Percentiles rank a stretch among this genome's conserved stretches.
These are phyloP conservation scores for Pichia sp. DNA, from an alignment of 1,139 yeast species.

Conservation along the genomic window DNA sequence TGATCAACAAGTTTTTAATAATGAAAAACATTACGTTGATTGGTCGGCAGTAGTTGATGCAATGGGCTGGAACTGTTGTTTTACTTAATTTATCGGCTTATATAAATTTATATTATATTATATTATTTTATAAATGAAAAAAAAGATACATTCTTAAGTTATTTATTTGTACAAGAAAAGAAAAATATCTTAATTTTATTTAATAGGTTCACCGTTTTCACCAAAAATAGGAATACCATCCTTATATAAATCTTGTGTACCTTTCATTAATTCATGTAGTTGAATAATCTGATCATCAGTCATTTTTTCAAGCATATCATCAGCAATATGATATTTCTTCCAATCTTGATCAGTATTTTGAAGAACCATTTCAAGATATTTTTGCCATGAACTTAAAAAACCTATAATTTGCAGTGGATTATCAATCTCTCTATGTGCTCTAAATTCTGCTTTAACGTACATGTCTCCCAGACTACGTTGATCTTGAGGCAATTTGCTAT, in stretches of 20 bases:
- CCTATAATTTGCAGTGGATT: conserved; percentile 94
- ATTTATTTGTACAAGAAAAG: too few relatives aligned
- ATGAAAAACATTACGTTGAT: conserved; percentile 19
- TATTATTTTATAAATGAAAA: too few relatives aligned
- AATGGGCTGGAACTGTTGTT: conserved; percentile 30
- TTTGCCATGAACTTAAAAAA: conserved; percentile 91
- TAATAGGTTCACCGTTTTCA: neutral
- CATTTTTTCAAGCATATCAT: conserved; percentile 69
- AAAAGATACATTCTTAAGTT: neutral
- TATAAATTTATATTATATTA: neutral
- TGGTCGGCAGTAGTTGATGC: conserved; percentile 28
- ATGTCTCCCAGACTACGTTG: conserved; percentile 80
- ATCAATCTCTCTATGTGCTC: conserved; percentile 74
- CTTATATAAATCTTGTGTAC: conserved; percentile 35
- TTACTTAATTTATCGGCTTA: conserved; percentile 14
- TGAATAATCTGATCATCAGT: conserved; percentile 91
- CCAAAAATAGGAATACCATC: conserved; percentile 7
- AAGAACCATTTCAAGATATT: conserved; percentile 58
- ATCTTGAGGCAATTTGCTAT: conserved; percentile 56
- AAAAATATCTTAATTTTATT: too few relatives aligned
- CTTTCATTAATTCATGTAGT: conserved; percentile 65
- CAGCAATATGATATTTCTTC: conserved; percentile 58
- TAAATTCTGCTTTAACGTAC: conserved; percentile 85
- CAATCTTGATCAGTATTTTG: conserved; percentile 61
- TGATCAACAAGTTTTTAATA: conserved; percentile 15